A percentile compares a stretch with the other conserved stretches of the same genome.
phyloP scores from a whole-genome alignment of 257 asterid species.

The Mentha longifolia region DNA sequence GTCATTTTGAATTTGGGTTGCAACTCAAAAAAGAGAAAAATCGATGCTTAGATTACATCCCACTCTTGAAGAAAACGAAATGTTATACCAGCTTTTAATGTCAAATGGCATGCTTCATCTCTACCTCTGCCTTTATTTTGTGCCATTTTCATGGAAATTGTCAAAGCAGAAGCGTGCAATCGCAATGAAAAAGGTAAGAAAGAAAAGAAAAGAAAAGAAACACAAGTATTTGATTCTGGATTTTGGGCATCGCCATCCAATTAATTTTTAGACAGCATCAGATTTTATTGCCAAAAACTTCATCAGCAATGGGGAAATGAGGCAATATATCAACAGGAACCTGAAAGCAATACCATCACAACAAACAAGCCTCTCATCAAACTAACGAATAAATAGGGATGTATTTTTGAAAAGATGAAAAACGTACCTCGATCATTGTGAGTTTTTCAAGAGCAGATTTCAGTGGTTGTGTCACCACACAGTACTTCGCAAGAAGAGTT shows the following conservation, averaged over 20 bases:
- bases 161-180: too few species aligned
- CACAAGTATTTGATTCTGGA: background rate
- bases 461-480: constrained; percentile 62
- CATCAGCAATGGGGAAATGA: constrained; percentile 75
- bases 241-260: too few species aligned
- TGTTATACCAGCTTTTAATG: background rate
- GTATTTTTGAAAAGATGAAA: background rate
- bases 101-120: background rate
- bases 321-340: constrained; percentile 93
- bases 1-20: too few species aligned
- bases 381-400: background rate
- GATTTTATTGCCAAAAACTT: constrained; percentile 44
- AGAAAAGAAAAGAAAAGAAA: too few species aligned
- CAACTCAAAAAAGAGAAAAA: background rate
- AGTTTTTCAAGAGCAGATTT: constrained; percentile 67
- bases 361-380: background rate
- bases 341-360: constrained; percentile 41
- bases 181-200: background rate
- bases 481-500: constrained; percentile 60
- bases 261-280: constrained; percentile 34
- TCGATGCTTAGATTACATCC: too few species aligned
- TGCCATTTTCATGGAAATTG: background rate
- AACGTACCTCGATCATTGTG: constrained; percentile 65
- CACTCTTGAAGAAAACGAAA: too few species aligned
- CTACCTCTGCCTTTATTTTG: background rate